These are phyloP conservation scores for Citrus inodora DNA, from an alignment of 345 rosid species.

Conservation along the genomic window DNA sequence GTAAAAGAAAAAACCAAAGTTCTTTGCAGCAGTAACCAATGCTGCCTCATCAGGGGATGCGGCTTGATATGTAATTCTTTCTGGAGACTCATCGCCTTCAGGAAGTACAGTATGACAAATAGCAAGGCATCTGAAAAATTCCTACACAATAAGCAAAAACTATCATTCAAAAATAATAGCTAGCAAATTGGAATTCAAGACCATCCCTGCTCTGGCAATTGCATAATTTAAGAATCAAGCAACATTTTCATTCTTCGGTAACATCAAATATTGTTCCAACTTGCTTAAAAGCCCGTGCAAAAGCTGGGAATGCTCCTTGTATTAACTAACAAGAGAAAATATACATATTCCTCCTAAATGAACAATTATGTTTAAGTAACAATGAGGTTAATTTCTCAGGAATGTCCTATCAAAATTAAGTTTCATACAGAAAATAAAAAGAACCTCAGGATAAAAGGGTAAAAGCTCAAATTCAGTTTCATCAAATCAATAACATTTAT, in stretches of 20 bases:
- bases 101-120: conserved; percentile 99
- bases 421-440: not conserved
- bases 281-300: not conserved
- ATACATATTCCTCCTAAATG: not conserved
- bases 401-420: not conserved
- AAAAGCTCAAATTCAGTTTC: not conserved
- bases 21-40: conserved; percentile 93
- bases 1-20: conserved; percentile 97
- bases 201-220: not conserved
- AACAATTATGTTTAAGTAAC: not conserved
- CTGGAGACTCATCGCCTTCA: conserved; percentile 97
- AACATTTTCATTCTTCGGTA: not conserved
- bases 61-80: conserved; percentile 90
- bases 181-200: conserved; percentile 3
- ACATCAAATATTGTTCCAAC: not conserved
- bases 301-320: not conserved
- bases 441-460: not conserved
- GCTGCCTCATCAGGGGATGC: conserved; percentile 99
- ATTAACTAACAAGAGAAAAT: no score
- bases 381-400: not conserved
- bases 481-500: not conserved
- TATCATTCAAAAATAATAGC: conserved; percentile 1
- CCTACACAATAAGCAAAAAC: conserved; percentile 45
- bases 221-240: not conserved
- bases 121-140: conserved; percentile 98